Conservation (phyloP, 2,329 filamentous ascomycete genomes). For the Paracoccidioides lutzii region DNA sequence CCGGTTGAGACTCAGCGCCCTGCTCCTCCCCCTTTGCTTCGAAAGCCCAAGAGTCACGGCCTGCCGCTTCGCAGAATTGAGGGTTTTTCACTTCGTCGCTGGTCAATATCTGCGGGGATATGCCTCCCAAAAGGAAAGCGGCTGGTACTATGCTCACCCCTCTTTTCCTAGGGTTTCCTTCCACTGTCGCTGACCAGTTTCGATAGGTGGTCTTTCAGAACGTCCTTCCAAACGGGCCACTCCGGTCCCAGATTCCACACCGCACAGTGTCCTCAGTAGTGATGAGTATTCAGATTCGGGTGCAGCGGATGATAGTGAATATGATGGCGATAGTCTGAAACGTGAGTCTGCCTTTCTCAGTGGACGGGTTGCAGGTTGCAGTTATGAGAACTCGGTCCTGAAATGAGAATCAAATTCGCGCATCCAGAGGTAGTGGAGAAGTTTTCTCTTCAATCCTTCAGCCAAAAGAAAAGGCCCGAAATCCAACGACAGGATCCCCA, state of each 20-base stretch:
- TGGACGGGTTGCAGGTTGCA: conserved; percentile 9
- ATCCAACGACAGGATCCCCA: conserved; percentile 39
- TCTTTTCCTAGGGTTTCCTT: conserved; percentile 11
- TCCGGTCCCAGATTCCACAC: conserved; percentile 31
- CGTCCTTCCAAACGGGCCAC: conserved; percentile 38
- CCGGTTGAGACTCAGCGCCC: neutral
- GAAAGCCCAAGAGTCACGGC: too few species aligned
- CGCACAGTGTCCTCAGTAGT: conserved; percentile 37
- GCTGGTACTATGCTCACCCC: conserved; percentile 32
- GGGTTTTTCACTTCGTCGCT: neutral
- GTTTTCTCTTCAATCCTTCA: conserved; percentile 41
- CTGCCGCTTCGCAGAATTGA: neutral
- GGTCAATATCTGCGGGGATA: conserved; percentile 21
- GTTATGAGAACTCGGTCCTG: neutral
- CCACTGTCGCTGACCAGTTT: conserved; percentile 15
- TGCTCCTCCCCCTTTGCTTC: neutral
- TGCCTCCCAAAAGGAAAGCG: conserved; percentile 64
- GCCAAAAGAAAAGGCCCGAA: conserved; percentile 32
- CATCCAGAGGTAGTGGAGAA: conserved; percentile 36
- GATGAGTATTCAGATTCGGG: conserved; percentile 46
- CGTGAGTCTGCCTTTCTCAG: conserved; percentile 20
- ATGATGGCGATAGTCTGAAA: conserved; percentile 34
- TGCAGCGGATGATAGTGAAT: conserved; percentile 36
- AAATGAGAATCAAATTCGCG: neutral
- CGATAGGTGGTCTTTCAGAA: conserved; percentile 31